Conservation (phyloP, 768 basidiomycete genomes). For the Leccinum rimulosum region DNA sequence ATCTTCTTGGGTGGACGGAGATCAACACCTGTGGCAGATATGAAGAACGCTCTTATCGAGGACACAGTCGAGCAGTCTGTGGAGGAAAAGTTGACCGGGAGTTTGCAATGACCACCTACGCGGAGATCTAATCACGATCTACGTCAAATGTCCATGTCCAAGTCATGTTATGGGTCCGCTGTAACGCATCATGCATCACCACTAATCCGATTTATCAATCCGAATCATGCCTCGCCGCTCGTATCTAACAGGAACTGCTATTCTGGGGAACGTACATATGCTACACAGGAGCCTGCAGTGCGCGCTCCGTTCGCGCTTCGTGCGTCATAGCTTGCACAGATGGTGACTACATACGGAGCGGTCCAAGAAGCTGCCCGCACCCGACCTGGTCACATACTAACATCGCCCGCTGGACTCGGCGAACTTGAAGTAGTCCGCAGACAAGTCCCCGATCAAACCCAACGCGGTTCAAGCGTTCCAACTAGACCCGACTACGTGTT, state of each 20-base stretch:
- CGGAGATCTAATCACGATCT: neutral
- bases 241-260: neutral
- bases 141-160: neutral
- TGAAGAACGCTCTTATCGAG: neutral
- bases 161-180: too few relatives aligned
- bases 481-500: too few relatives aligned
- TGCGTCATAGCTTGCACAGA: too few relatives aligned
- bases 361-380: neutral
- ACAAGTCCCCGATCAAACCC: too few relatives aligned
- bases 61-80: neutral
- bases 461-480: too few relatives aligned
- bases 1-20: conserved; percentile 28
- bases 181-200: too few relatives aligned
- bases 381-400: too few relatives aligned
- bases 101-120: neutral
- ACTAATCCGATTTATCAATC: too few relatives aligned
- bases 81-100: neutral
- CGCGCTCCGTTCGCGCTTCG: conserved; percentile 27
- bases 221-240: conserved; percentile 4
- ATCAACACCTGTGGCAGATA: conserved; percentile 25
- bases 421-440: too few relatives aligned
- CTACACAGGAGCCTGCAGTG: conserved; percentile 51
- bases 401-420: too few relatives aligned
- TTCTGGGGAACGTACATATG: conserved; percentile 18
- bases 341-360: too few relatives aligned